Conservation (phyloP, 1,284 basidiomycete genomes). For the Boletus sp. region DNA sequence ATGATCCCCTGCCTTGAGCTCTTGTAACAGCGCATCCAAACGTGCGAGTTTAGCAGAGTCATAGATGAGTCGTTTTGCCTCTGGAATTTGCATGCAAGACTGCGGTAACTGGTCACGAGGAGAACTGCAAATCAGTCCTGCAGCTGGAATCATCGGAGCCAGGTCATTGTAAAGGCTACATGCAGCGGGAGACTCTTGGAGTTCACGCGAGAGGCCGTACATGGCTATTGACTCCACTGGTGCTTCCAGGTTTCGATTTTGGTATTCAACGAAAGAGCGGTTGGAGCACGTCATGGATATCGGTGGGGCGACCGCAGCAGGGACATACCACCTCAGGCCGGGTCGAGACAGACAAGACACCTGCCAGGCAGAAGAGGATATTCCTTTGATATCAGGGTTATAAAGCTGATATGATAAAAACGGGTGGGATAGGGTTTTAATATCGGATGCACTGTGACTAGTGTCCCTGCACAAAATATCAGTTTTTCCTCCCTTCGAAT, state of each 20-base stretch:
- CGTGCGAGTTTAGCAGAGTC: conserved; percentile 96
- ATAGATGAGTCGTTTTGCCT: conserved; percentile 92
- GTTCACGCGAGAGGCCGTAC: conserved; percentile 78
- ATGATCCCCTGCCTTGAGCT: conserved; percentile 92
- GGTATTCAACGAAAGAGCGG: conserved; percentile 75
- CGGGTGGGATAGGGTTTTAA: conserved; percentile 32
- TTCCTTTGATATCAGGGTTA: conserved; percentile 51
- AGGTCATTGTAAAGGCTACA: conserved; percentile 48
- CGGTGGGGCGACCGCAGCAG: conserved; percentile 81
- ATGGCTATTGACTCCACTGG: conserved; percentile 73
- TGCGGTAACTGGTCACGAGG: conserved; percentile 75
- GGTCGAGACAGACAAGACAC: conserved; percentile 78
- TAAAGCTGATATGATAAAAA: conserved; percentile 39
- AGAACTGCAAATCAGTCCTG: conserved; percentile 71
- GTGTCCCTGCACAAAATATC: conserved; percentile 23
- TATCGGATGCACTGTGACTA: conserved; percentile 17
- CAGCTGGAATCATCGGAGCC: conserved; percentile 61
- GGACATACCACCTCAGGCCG: conserved; percentile 78
- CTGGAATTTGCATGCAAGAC: conserved; percentile 89
- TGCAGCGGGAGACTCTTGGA: conserved; percentile 61
- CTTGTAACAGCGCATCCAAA: conserved; percentile 84
- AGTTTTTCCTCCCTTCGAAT: conserved; percentile 13
- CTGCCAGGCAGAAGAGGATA: conserved; percentile 63
- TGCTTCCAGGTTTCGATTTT: conserved; percentile 58
- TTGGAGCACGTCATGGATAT: conserved; percentile 74